Evolutionary conservation across 306 rosid species (phyloP), one percentile per base, ranked within the genome.

Genomic region (Citrullus mucosospermus): DNA sequence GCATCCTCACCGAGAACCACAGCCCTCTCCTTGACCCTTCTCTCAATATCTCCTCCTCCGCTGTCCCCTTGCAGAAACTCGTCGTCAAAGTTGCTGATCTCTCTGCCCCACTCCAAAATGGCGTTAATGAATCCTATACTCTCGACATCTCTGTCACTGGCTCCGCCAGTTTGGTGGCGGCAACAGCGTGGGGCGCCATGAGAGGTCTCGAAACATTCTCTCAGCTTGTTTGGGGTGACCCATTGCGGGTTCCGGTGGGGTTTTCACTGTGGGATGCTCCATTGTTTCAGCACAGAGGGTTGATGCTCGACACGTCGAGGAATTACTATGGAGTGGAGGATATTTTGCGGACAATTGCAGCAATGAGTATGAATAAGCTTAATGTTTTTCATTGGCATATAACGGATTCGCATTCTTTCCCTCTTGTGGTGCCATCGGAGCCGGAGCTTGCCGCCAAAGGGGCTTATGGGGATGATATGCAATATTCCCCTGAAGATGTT

Each of bases 371-470:
- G 86, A 94, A 94, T 72, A 94, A 92, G 86, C 79, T 94, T 44
- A 94, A 94, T 41, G 96, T 92, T 62, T 89, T 94, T 28, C 97
- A 94, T 51, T 94, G 94, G 98, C 98, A 94, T 62, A 59, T 92
- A 12, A 90, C 97, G 0, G 98, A 94, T 43, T 91, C 97, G 1
- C 97, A 92, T 0, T 94, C 98, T 17, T 94, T 94, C 59, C 97
- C 97, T 0, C 46, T 92, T 72, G 76, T 92, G 44, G 38, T 94
- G 38, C 91, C 88, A 8, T 94, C 92, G 5, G 98, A 94, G 73
- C 96, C 98, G 39, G 74, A 51, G 11, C 80, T 94, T 82, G 93
- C 95, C 11, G 87, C 85, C 0, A 90, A 88, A 46, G 97, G 97
- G 0, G 89, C 98, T 25, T 94, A 94, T 72, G 95, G 88, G 0